phyloP scores from a whole-genome alignment of 148 eudicot species.

The Selenicereus undatus region DNA sequence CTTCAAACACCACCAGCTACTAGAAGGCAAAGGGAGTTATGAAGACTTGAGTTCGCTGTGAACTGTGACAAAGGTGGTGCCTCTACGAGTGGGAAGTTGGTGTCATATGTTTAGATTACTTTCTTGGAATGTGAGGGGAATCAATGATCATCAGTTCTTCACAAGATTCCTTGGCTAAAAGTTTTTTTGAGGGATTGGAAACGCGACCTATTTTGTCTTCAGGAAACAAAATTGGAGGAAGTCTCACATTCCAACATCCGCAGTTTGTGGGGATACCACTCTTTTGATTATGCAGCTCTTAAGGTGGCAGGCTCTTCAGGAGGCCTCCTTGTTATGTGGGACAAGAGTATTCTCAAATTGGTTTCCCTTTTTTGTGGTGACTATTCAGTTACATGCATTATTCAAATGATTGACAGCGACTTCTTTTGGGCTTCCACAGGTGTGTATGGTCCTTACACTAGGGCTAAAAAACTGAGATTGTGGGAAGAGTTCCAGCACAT shows the following conservation, averaged over 20 bases:
- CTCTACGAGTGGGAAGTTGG: background rate
- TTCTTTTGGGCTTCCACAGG: background rate
- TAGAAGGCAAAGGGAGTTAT: background rate
- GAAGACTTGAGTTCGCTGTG: background rate
- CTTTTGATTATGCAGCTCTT: background rate
- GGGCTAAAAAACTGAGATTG: background rate
- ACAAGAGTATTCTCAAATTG: background rate
- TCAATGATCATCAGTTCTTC: background rate
- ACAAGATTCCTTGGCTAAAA: background rate
- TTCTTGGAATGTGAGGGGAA: background rate
- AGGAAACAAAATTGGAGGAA: background rate
- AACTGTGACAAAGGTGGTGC: background rate
- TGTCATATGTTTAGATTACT: background rate
- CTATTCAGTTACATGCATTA: background rate
- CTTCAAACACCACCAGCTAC: background rate
- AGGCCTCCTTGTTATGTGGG: background rate
- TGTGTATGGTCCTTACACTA: background rate
- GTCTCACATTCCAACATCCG: background rate
- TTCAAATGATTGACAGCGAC: background rate
- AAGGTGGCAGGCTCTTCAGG: background rate
- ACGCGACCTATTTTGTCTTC: background rate
- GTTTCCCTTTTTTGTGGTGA: background rate
- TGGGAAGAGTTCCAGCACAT: background rate
- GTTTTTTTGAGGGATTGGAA: background rate
- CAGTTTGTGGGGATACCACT: background rate